Base-by-base conservation (phyloP, 2,329 filamentous ascomycete species). In the Albifimbria verrucaria region DNA sequence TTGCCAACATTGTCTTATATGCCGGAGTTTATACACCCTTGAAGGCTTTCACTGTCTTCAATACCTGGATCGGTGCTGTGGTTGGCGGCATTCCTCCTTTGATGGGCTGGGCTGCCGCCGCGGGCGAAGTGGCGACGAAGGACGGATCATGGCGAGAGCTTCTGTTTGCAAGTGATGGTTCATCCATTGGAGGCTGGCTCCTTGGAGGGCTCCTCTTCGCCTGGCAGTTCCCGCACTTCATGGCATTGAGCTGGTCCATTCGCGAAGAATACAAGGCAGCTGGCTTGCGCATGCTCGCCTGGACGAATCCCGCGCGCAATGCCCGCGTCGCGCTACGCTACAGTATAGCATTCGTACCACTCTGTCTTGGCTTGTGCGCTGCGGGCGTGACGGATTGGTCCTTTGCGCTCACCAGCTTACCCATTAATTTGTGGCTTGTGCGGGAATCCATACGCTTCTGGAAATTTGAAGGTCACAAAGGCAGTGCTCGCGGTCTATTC, bases 151-250 rank as follows among this genome's bases (percentile, higher is more conserved):
- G 89, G 86, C 79, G 81, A 48, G 90, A 94, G 65, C 80, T 96
- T 39, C 76, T 96, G 0, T 82, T 95, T 52, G 87, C 80, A 1
- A 63, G 66, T 12, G 81, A 83, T 59, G 89, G 64, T 67, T 86
- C 68, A 64, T 84, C 69, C 23, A 73, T 85, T 11, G 94, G 94
- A 5, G 94, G 93, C 4, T 99, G 94, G 94, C 75, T 97, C 1
- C 77, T 97, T 15, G 93, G 90, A 1, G 85, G 81, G 0, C 74
- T 97, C 7, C 77, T 99, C 5, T 96, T 96, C 60, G 88, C 92
- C 12, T 99, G 94, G 94, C 93, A 99, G 68, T 97, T 99, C 66
- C 92, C 94, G 3, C 94, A 99, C 73, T 99, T 99, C 76, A 97
- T 97, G 80, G 88, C 92, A 1, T 79, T 99, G 21, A 92, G 89